Evolutionary conservation across 352 stramenopile species (phyloP), one percentile per base, ranked within the genome.

Genomic region (Phytophthora niederhauseri): DNA sequence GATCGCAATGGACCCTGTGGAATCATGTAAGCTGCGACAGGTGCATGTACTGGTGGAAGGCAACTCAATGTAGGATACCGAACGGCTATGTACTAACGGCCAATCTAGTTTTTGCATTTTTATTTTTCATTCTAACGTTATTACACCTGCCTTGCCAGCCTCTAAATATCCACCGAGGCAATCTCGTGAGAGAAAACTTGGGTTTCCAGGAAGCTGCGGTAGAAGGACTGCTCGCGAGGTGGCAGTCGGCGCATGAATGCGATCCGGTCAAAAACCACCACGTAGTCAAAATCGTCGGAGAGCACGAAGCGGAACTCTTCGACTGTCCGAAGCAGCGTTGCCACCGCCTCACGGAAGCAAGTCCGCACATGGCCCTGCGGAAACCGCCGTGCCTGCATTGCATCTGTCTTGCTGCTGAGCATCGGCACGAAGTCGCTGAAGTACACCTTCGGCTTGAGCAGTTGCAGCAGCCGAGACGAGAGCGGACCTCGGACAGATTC

Each of bases 161-260:
- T 77, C 68, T 77, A 80, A 75, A 74, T 73, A 73, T 76, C 57
- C 31, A 92, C 84, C 0, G 83, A 90, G 15, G 88, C 84, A 38
- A 96, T 94, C 72, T 92, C 77, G 36, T 96, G 86, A 17, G 86
- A 94, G 49, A 96, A 96, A 12, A 96, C 72, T 71, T 96, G 88
- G 36, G 88, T 96, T 74, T 96, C 87, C 5, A 96, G 68, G 64
- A 96, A 96, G 56, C 64, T 81, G 57, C 82, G 83, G 64, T 87
- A 96, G 57, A 96, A 96, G 7, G 66, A 70, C 54, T 84, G 74
- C 36, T 93, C 85, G n/a, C 73, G 64, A 5, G 75, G 24, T 3
- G 80, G 82, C 41, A 92, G 61, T n/a, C 66, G 70, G 36, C 71
- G 78, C 45, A 93, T 58, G 68, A 93, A 96, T 5, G 78, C 82